These are phyloP conservation scores for Obelidium mucronatum DNA, from an alignment of 192 early-diverging fungal species.

Conservation along the genomic window DNA sequence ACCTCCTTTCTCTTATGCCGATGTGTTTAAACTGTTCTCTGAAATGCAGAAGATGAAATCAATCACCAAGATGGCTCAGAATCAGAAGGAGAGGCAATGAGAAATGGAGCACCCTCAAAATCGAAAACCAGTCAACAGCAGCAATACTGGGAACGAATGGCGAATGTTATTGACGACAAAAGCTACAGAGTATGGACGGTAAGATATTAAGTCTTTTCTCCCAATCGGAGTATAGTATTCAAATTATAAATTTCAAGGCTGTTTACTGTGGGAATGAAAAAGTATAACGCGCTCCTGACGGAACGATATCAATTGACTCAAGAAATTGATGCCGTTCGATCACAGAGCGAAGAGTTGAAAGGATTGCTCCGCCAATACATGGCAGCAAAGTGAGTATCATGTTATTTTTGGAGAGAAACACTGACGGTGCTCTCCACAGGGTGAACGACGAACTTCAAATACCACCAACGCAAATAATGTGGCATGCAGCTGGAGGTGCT, in stretches of 20 bases:
- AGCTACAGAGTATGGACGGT: conserved; percentile 61
- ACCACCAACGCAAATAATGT: conserved; percentile 61
- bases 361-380: conserved; percentile 60
- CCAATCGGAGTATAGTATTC: background rate
- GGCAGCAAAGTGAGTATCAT: conserved; percentile 45
- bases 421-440: background rate
- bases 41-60: background rate
- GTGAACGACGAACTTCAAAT: conserved; percentile 65
- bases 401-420: too few relatives aligned
- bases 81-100: background rate
- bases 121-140: conserved; percentile 45
- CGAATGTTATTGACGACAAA: conserved; percentile 57
- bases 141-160: conserved; percentile 61
- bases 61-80: background rate
- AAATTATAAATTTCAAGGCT: conserved; percentile 37
- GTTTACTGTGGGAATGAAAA: conserved; percentile 57
- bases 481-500: conserved; percentile 26
- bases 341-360: conserved; percentile 64
- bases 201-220: conserved; percentile 9
- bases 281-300: conserved; percentile 56
- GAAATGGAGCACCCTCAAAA: background rate
- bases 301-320: conserved; percentile 49
- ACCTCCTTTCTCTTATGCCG: too few relatives aligned
- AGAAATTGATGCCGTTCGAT: conserved; percentile 52
- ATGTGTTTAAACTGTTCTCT: too few relatives aligned